phyloP scores from a whole-genome alignment of 2,329 filamentous ascomycete species.

The Whalleya microplaca region DNA sequence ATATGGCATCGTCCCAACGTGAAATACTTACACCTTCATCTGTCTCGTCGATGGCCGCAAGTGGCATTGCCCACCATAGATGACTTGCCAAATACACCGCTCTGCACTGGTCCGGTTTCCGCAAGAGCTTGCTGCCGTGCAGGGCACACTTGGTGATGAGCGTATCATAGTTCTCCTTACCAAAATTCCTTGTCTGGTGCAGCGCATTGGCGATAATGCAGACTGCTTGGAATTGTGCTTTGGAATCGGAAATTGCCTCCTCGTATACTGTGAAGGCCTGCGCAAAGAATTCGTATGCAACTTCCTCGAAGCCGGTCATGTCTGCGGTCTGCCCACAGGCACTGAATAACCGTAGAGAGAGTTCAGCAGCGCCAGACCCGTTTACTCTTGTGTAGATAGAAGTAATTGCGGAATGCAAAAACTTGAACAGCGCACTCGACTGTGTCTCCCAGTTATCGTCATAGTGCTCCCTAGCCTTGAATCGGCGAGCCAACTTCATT shows the following conservation, averaged over 20 bases:
- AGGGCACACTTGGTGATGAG: slow-evolving; percentile 97
- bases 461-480: slow-evolving; percentile 88
- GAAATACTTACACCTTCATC: slow-evolving; percentile 55
- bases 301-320: slow-evolving; percentile 89
- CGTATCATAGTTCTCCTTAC: slow-evolving; percentile 97
- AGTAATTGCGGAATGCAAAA: slow-evolving; percentile 87
- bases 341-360: slow-evolving; percentile 87
- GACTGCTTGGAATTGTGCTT: slow-evolving; percentile 97
- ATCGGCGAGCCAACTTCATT: slow-evolving; percentile 84
- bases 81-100: slow-evolving; percentile 97
- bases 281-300: slow-evolving; percentile 96
- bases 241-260: slow-evolving; percentile 91
- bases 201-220: slow-evolving; percentile 90
- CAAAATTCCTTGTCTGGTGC: slow-evolving; percentile 87
- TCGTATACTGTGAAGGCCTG: slow-evolving; percentile 99
- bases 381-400: slow-evolving; percentile 87
- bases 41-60: slow-evolving; percentile 74
- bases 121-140: slow-evolving; percentile 93
- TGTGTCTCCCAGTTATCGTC: slow-evolving; percentile 67
- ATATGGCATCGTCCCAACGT: background rate
- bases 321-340: slow-evolving; percentile 92
- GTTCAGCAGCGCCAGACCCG: slow-evolving; percentile 76
- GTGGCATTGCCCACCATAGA: slow-evolving; percentile 95
- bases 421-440: slow-evolving; percentile 85
- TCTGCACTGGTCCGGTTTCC: slow-evolving; percentile 97